Conservation (phyloP, 2,329 filamentous ascomycete genomes). For the Raffaelea deltoideospora region DNA sequence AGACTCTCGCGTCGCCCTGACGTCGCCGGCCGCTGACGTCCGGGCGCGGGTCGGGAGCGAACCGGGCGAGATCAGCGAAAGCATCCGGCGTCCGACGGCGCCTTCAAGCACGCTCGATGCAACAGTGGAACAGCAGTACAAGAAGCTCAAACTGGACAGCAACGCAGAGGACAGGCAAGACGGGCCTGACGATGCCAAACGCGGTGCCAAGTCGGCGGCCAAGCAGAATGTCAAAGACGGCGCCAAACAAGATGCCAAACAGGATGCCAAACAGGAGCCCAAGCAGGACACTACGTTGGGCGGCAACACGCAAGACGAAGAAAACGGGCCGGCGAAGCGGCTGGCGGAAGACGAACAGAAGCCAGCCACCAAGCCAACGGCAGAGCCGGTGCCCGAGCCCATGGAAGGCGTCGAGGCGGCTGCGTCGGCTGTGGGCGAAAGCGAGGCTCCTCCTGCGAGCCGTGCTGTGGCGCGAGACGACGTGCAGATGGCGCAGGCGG, state of each 20-base stretch:
- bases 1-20: conserved; percentile 18
- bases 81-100: conserved; percentile 11
- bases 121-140: too few species aligned
- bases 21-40: neutral
- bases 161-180: too few species aligned
- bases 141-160: too few species aligned
- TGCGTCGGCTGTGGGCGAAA: neutral
- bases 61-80: conserved; percentile 28
- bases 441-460: neutral
- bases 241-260: too few species aligned
- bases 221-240: too few species aligned
- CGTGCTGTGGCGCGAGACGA: neutral
- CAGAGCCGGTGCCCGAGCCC: neutral
- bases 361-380: neutral
- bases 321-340: neutral
- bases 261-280: too few species aligned
- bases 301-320: neutral
- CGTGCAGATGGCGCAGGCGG: neutral
- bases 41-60: conserved; percentile 18
- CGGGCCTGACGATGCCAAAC: too few species aligned
- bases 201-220: too few species aligned
- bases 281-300: too few species aligned
- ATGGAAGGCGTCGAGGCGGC: neutral
- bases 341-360: neutral
- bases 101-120: neutral